phyloP scores from a whole-genome alignment of 2,329 filamentous ascomycete species.

The Sordariomycetes sp. region DNA sequence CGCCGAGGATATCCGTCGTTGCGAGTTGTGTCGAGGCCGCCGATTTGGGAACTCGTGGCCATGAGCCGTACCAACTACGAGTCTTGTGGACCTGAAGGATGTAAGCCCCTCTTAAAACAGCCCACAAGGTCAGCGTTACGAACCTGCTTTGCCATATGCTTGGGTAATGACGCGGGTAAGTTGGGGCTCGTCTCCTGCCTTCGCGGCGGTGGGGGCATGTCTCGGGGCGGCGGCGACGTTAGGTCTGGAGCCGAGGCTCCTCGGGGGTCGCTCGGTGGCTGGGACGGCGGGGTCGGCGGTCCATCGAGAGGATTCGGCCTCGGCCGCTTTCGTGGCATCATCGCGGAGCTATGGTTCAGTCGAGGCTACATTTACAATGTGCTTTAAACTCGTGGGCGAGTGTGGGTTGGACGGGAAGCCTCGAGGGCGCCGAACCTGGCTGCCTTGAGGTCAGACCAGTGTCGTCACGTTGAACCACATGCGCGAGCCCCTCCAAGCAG shows the following conservation, averaged over 20 bases:
- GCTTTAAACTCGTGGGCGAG: neutral
- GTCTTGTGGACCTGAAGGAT: conserved; percentile 31
- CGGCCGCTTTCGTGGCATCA: conserved; percentile 3
- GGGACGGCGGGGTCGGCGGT: neutral
- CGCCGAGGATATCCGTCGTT: conserved; percentile 46
- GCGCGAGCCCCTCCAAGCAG: neutral
- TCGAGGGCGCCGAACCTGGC: neutral
- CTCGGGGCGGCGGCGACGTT: neutral
- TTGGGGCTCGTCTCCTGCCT: neutral
- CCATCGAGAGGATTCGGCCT: neutral
- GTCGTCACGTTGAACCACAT: neutral
- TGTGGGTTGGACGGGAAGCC: neutral
- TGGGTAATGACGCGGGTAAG: neutral
- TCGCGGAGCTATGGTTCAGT: neutral
- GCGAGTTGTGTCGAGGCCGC: conserved; percentile 46
- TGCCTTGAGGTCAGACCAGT: neutral
- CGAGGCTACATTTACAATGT: neutral
- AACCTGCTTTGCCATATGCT: conserved; percentile 1
- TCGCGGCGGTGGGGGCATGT: conserved; percentile 1
- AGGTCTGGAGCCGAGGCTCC: neutral
- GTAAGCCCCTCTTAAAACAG: neutral
- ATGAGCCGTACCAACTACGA: conserved; percentile 51
- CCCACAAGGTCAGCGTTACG: neutral
- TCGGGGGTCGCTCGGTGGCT: neutral
- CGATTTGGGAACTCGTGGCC: conserved; percentile 42